Evolutionary conservation across 1,139 yeast species (phyloP).

Genomic region (Saccharomyces hybrid): DNA sequence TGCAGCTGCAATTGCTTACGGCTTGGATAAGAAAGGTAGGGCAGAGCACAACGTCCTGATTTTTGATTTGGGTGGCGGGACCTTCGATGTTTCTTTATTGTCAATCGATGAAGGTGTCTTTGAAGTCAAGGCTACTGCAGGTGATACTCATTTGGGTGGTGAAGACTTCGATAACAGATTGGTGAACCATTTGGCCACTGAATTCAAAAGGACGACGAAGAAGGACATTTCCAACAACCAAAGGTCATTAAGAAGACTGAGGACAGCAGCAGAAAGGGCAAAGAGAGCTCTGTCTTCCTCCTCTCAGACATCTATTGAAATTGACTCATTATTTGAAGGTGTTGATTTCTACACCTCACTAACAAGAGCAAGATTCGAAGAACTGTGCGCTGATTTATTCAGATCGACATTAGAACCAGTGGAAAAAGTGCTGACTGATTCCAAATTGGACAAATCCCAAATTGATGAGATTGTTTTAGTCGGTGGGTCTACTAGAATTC

Average conservation of each 20-base stretch:
- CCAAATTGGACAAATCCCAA: conserved; percentile 64
- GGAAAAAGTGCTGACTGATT: conserved; percentile 71
- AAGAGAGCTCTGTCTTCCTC: conserved; percentile 78
- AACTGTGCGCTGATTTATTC: conserved; percentile 70
- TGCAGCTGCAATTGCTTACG: conserved; percentile 96
- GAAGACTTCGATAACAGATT: conserved; percentile 78
- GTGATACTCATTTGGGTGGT: conserved; percentile 98
- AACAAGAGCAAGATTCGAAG: conserved; percentile 86
- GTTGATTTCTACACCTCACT: conserved; percentile 69
- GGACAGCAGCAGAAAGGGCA: conserved; percentile 85
- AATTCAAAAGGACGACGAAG: conserved; percentile 74
- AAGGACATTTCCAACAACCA: conserved; percentile 63
- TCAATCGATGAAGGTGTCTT: conserved; percentile 92
- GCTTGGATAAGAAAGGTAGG: conserved; percentile 76
- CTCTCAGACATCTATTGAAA: conserved; percentile 73
- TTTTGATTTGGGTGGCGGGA: conserved; percentile 96
- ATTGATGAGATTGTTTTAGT: conserved; percentile 78
- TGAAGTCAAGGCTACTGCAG: conserved; percentile 94
- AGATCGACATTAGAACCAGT: conserved; percentile 76
- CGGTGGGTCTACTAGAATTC: conserved; percentile 89
- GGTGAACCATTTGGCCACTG: conserved; percentile 63
- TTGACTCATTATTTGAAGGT: conserved; percentile 73
- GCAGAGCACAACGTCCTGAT: conserved; percentile 81
- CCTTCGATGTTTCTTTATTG: conserved; percentile 88
- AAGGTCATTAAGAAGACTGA: conserved; percentile 73